Evolutionary conservation across 192 early-diverging fungal genomes (phyloP).

Genomic region (Jimgerdemannia flammicorona): DNA sequence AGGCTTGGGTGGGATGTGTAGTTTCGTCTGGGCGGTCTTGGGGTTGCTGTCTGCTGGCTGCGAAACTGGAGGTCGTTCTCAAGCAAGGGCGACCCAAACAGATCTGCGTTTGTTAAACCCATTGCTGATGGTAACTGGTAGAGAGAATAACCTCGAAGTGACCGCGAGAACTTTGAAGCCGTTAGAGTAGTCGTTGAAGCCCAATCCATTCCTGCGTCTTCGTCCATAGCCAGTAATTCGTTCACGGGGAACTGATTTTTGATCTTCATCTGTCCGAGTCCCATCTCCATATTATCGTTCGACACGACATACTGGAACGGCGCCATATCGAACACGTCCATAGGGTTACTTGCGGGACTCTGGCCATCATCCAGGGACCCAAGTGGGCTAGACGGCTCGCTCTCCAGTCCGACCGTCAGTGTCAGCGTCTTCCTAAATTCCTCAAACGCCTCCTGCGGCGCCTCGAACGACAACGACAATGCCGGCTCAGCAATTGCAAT

Average conservation of each 20-base stretch:
- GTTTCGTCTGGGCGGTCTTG: neutral
- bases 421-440: conserved; percentile 38
- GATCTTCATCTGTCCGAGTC: conserved; percentile 10
- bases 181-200: neutral
- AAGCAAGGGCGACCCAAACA: neutral
- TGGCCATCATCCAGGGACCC: neutral
- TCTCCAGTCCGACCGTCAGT: conserved; percentile 14
- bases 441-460: conserved; percentile 53
- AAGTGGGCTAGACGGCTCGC: neutral
- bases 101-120: neutral
- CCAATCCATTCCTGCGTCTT: neutral
- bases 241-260: neutral
- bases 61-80: neutral
- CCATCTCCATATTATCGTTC: conserved; percentile 1
- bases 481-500: conserved; percentile 64
- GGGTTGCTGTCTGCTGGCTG: neutral
- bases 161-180: neutral
- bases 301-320: neutral
- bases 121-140: neutral
- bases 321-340: neutral
- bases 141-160: neutral
- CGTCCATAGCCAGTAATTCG: no score
- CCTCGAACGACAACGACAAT: conserved; percentile 57
- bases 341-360: conserved; percentile 3
- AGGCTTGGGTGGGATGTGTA: neutral